These are phyloP conservation scores for Hsuehochloa calcarea DNA, from an alignment of 176 grass and related monocot species.

Conservation along the genomic window DNA sequence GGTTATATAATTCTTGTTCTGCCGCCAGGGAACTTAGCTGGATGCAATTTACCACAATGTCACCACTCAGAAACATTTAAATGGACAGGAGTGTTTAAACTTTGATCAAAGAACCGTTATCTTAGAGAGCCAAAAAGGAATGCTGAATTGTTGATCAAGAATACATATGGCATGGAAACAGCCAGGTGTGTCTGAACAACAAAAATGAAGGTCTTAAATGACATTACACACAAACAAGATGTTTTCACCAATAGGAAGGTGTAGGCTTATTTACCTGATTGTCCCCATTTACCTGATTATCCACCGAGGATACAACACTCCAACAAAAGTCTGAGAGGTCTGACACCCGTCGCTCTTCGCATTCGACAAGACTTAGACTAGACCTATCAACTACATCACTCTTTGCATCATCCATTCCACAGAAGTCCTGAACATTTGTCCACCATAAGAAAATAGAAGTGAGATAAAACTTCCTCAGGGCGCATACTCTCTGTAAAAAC, in stretches of 20 bases:
- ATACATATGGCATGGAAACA: not conserved
- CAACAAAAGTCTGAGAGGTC: constrained; percentile 90
- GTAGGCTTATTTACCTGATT: constrained; percentile 48
- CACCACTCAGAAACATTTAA: constrained; percentile 2
- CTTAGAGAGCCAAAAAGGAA: not conserved
- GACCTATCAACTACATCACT: constrained; percentile 28
- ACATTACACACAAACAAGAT: not conserved
- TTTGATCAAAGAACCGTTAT: not conserved
- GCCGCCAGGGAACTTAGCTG: constrained; percentile 62
- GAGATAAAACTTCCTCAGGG: not conserved
- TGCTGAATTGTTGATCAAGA: not conserved
- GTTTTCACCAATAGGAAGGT: not conserved
- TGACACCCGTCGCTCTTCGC: constrained; percentile 84
- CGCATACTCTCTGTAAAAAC: not conserved
- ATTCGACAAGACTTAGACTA: constrained; percentile 45
- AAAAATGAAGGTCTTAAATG: not conserved
- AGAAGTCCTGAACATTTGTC: constrained; percentile 26
- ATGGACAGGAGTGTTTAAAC: not conserved
- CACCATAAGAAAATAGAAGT: constrained; percentile 10
- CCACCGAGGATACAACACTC: constrained; percentile 81
- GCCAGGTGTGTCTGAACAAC: not conserved
- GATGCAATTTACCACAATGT: constrained; percentile 28
- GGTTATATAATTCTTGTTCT: constrained; percentile 82
- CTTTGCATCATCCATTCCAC: constrained; percentile 28
- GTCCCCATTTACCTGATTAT: constrained; percentile 59